Evolutionary conservation across 805 yeast genomes (phyloP).

Genomic region (Priceomyces carsonii): DNA sequence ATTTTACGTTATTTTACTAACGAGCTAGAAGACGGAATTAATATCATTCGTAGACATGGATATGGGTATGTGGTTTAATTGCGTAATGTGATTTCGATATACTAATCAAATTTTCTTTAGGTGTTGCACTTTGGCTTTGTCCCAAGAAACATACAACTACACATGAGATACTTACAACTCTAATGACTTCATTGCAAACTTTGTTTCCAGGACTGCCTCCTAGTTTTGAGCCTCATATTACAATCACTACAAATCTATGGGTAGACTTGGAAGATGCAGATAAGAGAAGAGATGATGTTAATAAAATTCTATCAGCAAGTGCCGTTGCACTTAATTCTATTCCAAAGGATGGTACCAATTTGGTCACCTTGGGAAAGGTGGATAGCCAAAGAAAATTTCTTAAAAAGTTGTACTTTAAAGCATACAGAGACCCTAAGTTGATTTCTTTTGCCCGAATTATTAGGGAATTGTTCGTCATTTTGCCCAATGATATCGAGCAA

Average conservation of each 20-base stretch:
- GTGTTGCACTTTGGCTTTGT: constrained; percentile 73
- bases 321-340: constrained; percentile 52
- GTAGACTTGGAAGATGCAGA: constrained; percentile 36
- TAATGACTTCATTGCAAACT: constrained; percentile 66
- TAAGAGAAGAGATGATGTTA: constrained; percentile 54
- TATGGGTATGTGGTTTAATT: constrained; percentile 9
- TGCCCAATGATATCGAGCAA: constrained; percentile 39
- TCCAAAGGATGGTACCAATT: constrained; percentile 39
- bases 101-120: constrained; percentile 19
- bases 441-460: constrained; percentile 55
- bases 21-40: too few relatives aligned
- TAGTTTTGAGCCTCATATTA: constrained; percentile 72
- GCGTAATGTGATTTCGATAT: not conserved
- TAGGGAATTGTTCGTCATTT: constrained; percentile 55
- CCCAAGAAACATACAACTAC: constrained; percentile 58
- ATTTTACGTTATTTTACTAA: not conserved
- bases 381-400: constrained; percentile 50
- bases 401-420: constrained; percentile 55
- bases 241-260: constrained; percentile 63
- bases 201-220: constrained; percentile 71
- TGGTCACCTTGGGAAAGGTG: constrained; percentile 43
- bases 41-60: not conserved
- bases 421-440: constrained; percentile 45
- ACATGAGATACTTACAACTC: constrained; percentile 55
- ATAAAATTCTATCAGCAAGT: constrained; percentile 56